Evolutionary conservation across 352 stramenopile species (phyloP).

Genomic region (Globisporangium recalcitrans): DNA sequence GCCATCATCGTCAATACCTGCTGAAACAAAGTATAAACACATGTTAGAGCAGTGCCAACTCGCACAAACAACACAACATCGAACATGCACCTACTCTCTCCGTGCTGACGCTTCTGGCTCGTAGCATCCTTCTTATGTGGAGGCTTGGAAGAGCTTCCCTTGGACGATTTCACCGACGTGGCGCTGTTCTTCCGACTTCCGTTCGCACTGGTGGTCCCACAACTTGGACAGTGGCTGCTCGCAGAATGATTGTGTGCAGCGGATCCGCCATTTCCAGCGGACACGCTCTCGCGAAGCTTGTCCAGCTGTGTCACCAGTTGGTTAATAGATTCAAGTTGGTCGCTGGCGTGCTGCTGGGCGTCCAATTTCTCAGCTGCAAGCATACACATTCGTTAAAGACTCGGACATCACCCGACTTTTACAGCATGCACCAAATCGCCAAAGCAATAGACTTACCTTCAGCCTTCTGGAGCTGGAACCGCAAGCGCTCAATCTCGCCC

Average conservation of each 20-base stretch:
- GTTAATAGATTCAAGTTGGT: conserved; percentile 81
- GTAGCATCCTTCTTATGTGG: conserved; percentile 21
- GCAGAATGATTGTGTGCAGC: background rate
- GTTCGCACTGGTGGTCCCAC: conserved; percentile 12
- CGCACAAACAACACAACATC: no score
- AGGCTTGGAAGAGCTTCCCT: conserved; percentile 14
- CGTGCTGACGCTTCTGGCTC: conserved; percentile 18
- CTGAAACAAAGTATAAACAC: background rate
- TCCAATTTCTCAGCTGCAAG: conserved; percentile 63
- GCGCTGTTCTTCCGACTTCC: conserved; percentile 15
- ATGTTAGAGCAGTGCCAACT: background rate
- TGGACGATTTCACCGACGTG: conserved; percentile 18
- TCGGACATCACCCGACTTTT: no score
- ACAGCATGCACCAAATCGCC: no score
- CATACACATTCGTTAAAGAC: no score
- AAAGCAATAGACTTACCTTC: conserved; percentile 38
- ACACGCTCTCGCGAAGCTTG: conserved; percentile 47
- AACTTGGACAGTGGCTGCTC: conserved; percentile 34
- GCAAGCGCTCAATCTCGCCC: conserved; percentile 68
- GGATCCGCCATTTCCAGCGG: background rate
- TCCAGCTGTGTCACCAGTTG: conserved; percentile 73
- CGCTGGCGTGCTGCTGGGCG: conserved; percentile 65
- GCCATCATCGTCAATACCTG: conserved; percentile 18
- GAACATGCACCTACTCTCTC: conserved; percentile 23
- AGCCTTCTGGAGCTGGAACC: conserved; percentile 64